Evolutionary conservation across 371 early-diverging fungal genomes (phyloP), one percentile per base, ranked within the genome.

Genomic region (Apophysomyces variabilis): DNA sequence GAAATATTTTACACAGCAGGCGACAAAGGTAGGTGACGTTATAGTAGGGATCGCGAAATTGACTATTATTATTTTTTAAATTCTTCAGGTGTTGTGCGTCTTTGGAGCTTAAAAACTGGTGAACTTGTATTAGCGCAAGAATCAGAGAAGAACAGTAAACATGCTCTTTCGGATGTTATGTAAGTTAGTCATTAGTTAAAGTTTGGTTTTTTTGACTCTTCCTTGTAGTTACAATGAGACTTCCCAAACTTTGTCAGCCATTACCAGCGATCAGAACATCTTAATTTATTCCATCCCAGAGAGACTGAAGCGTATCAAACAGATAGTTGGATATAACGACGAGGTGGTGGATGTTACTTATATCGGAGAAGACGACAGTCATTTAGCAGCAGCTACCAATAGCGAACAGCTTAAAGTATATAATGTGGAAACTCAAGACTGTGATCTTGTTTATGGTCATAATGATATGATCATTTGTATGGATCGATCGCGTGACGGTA

Each of bases 271-370:
- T 75, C 96, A 96, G 66, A 96, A 96, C 69, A 85, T 98, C 58
- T 64, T 93, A 39, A 89, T 95, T 69, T 94, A 92, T 66, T 80
- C 89, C 11, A 65, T 90, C 11, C 70, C 75, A 16, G 64, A 71
- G 1, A 71, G 74, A 67, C 62, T 95, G 26, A 77, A 82, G 62
- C 85, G 89, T 14, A 74, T 85, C 12, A 90, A 90, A 66, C 95
- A 96, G 74, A 87, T 97, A 69, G 92, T 95, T 6, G 99, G 99
- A 32, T 95, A 95, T 75, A 97, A 97, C 66, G 96, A 98, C 61
- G 97, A 97, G 71, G 87, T 98, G 43, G 90, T 96, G 13, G 97
- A 95, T 74, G 68, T 96, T 41, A 79, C 80, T 0, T 93, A 92
- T 61, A 75, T 94, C n/a, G 96, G 93, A 18, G 76, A 82, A 39